phyloP scores from a whole-genome alignment of 805 yeast species.

The Saccharomycopsis sp. region DNA sequence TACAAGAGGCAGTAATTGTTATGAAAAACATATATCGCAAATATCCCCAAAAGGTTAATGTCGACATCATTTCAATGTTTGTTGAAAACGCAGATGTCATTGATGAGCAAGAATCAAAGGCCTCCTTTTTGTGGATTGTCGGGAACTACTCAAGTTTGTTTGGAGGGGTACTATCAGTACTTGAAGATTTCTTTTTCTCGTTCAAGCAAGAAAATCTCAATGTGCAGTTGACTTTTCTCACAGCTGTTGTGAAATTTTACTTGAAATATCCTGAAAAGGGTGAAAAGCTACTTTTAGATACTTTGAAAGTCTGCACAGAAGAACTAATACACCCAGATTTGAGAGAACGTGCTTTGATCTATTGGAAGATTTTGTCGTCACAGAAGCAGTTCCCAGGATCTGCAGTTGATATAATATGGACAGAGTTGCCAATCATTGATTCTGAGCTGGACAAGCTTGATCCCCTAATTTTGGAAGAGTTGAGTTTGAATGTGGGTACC shows the following conservation, averaged over 20 bases:
- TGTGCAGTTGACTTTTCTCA: conserved; percentile 65
- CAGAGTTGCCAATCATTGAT: conserved; percentile 53
- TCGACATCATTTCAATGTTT: conserved; percentile 5
- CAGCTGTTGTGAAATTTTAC: conserved; percentile 66
- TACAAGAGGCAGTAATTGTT: conserved; percentile 73
- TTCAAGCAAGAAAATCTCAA: conserved; percentile 60
- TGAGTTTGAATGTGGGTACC: conserved; percentile 74
- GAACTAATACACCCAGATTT: conserved; percentile 74
- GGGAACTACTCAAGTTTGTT: conserved; percentile 58
- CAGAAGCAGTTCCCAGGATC: conserved; percentile 33
- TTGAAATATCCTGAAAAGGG: conserved; percentile 45
- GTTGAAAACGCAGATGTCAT: conserved; percentile 37
- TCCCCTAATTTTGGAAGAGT: conserved; percentile 62
- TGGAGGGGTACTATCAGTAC: conserved; percentile 27
- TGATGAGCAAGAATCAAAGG: conserved; percentile 71
- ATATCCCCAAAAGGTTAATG: conserved; percentile 43
- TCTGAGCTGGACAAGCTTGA: conserved; percentile 64
- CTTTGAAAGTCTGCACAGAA: conserved; percentile 64
- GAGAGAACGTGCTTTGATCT: conserved; percentile 75
- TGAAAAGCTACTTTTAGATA: conserved; percentile 46
- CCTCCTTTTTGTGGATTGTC: conserved; percentile 74
- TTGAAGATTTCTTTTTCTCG: conserved; percentile 31
- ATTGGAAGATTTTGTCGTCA: conserved; percentile 69
- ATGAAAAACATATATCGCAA: conserved; percentile 67
- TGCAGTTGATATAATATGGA: conserved; percentile 47